These are phyloP conservation scores for Chamaecyparis obtusa DNA, from an alignment of 75 land plant species.

Conservation along the genomic window DNA sequence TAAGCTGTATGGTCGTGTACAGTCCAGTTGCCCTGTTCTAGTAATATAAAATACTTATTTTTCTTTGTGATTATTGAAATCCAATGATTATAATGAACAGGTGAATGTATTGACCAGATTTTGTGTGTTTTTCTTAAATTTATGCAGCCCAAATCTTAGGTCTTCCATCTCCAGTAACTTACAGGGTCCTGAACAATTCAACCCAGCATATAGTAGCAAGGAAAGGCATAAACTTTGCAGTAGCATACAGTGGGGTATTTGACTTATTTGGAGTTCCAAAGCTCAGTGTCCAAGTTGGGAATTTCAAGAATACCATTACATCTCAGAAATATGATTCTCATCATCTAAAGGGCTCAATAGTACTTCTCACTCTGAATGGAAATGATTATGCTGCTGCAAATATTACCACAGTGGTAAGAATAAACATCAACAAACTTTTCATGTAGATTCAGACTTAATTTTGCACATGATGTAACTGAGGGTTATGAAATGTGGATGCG, in stretches of 20 bases:
- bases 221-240: slow-evolving; percentile 24
- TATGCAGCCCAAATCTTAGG: slow-evolving; percentile 9
- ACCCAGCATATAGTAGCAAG: background rate
- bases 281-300: slow-evolving; percentile 14
- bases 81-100: background rate
- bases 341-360: background rate
- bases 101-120: background rate
- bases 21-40: too few relatives aligned
- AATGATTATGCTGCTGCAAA: background rate
- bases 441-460: too few relatives aligned
- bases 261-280: slow-evolving; percentile 6
- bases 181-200: background rate
- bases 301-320: background rate
- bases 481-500: background rate
- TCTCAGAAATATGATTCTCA: background rate
- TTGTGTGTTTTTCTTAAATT: background rate
- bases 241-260: slow-evolving; percentile 23
- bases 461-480: background rate
- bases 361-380: background rate
- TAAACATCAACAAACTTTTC: background rate
- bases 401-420: background rate
- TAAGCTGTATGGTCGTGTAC: too few relatives aligned
- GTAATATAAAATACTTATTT: too few relatives aligned
- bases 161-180: background rate
- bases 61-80: background rate